Evolutionary conservation across 108 stramenopile genomes (phyloP), one percentile per base, ranked within the genome.

Genomic region (Discostella pseudostelligera): DNA sequence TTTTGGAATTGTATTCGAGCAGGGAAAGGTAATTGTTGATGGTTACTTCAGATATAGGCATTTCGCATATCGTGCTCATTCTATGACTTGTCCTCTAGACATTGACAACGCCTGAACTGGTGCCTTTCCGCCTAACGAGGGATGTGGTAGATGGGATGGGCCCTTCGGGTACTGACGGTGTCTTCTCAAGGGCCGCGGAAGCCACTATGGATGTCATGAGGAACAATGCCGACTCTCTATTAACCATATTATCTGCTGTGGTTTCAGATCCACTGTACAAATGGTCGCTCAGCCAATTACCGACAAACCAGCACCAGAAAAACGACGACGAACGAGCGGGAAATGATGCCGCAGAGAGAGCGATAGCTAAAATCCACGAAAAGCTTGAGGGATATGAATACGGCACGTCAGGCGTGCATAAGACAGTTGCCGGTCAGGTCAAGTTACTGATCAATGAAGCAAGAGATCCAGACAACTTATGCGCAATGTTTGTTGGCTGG

Each of bases 1-100:
- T 72, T 99, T 99, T 74, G 98, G 99, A 1, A 83, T 97, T 24
- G 92, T 96, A n/a, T 99, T 99, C 56, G 99, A 99, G 68, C 97
- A 98, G 67, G 99, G 97, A 36, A 96, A 95, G 81, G 76, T 86
- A 40, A 58, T 56, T 65, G 12, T 39, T 53, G 14, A n/a, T 63
- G 29, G 13, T 12, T 44, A 20, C 13, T 12, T 56, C 35, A 65
- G n/a, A n/a, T 56, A 14, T 51, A 14, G 25, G 7, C 50, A 14
- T 13, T 14, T 28, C 11, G 11, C 50, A 24, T 8, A 14, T 16
- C 8, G 3, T 36, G n/a, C 32, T 24, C 35, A 37, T 32, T 22
- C 21, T 47, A 1, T 49, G 1, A 17, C 29, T 49, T 16, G 20
- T 56, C 21, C 12, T 17, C 4, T 32, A 76, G 74, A 17, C 70